A percentile compares a stretch with the other conserved stretches of the same genome.
Conservation (phyloP, 257 asterid genomes). For the Coffea canephora region DNA sequence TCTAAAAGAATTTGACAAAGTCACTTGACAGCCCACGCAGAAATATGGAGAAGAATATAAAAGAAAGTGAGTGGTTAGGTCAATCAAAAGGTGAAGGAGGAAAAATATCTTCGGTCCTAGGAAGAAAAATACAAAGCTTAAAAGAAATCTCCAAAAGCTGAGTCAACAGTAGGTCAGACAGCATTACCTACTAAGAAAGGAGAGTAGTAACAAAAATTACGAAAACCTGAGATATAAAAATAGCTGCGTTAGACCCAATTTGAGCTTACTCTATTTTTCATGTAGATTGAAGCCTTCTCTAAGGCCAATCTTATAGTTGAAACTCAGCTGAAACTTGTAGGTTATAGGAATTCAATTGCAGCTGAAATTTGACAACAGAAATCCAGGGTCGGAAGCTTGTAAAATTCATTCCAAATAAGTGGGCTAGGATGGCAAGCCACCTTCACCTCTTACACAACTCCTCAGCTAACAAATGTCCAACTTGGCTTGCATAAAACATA, state of each 20-base stretch:
- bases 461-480: background rate
- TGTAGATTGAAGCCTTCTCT: background rate
- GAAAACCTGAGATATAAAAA: too few species aligned
- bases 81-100: background rate
- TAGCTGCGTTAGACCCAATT: background rate
- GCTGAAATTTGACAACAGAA: background rate
- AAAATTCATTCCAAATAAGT: background rate
- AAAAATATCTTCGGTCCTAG: too few species aligned
- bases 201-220: too few species aligned
- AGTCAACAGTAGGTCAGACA: too few species aligned
- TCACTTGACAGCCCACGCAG: too few species aligned
- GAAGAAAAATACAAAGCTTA: too few species aligned
- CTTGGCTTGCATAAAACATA: background rate
- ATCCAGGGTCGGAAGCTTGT: too few species aligned
- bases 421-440: background rate
- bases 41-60: background rate
- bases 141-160: background rate
- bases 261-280: background rate
- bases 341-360: background rate
- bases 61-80: background rate
- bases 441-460: background rate
- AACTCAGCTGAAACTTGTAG: background rate
- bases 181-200: background rate
- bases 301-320: background rate
- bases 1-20: too few species aligned